A percentile compares a stretch with the other conserved stretches of the same genome.
Evolutionary conservation across 805 yeast species (phyloP).

Genomic region (Ogataea salicorniae): DNA sequence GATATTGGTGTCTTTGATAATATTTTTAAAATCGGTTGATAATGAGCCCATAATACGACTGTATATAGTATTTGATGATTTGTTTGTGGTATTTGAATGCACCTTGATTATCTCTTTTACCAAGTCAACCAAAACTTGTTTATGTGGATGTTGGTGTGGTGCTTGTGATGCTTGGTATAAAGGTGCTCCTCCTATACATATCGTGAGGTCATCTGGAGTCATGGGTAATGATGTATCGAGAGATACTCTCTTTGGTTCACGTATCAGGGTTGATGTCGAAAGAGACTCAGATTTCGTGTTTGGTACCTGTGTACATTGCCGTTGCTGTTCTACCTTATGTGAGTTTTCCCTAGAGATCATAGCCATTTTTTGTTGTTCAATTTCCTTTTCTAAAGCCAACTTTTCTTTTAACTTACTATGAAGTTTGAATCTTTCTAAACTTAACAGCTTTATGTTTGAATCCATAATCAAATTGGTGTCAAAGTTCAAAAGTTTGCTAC

Average conservation of each 20-base stretch:
- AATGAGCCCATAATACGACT: no score
- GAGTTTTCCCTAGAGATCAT: no score
- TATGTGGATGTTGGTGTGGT: not conserved
- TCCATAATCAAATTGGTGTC: not conserved
- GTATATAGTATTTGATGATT: no score
- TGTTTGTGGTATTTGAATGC: no score
- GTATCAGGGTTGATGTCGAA: no score
- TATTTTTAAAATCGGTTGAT: no score
- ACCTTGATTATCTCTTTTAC: no score
- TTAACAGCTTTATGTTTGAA: not conserved
- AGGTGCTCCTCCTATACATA: constrained; percentile 10
- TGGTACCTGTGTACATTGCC: not conserved
- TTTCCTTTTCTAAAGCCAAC: not conserved
- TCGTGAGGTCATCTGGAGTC: constrained; percentile 18
- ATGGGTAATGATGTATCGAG: constrained; percentile 8
- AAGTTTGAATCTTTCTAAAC: not conserved
- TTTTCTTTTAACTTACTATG: not conserved
- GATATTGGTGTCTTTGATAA: no score
- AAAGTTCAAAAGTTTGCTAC: no score
- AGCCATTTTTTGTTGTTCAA: not conserved
- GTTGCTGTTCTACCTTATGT: no score
- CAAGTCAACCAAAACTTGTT: no score
- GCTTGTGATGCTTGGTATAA: not conserved
- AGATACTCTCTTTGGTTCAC: not conserved
- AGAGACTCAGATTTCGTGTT: not conserved